A percentile compares a stretch with the other conserved stretches of the same genome.
Evolutionary conservation across 345 rosid genomes (phyloP).

Genomic region (Dimocarpus longan): DNA sequence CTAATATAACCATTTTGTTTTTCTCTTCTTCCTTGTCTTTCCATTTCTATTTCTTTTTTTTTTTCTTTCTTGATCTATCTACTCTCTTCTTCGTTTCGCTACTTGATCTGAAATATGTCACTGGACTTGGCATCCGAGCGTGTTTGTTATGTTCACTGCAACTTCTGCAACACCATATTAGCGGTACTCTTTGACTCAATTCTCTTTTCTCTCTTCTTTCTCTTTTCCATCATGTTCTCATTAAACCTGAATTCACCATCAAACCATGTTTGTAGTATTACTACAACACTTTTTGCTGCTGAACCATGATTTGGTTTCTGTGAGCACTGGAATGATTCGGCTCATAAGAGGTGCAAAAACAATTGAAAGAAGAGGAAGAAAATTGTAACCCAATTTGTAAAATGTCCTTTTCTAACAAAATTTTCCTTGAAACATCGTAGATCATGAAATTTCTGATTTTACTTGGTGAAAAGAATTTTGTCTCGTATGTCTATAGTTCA

Average conservation of each 20-base stretch:
- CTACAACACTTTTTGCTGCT: conserved; percentile 17
- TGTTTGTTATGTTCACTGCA: conserved; percentile 97
- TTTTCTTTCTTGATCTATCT: not conserved
- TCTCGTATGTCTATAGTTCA: conserved; percentile 26
- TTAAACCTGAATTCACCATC: conserved; percentile 12
- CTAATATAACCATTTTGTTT: conserved; percentile 1
- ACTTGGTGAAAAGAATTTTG: conserved; percentile 10
- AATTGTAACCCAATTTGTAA: not conserved
- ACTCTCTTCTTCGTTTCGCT: not conserved
- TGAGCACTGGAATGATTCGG: conserved; percentile 10
- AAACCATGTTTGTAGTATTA: not conserved
- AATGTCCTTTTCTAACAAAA: conserved; percentile 14
- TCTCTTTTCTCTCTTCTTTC: conserved; percentile 16
- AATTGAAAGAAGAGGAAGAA: not conserved
- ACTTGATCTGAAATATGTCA: conserved; percentile 52
- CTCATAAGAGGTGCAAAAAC: not conserved
- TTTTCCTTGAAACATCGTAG: conserved; percentile 12
- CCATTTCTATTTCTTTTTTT: not conserved
- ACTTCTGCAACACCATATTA: conserved; percentile 94
- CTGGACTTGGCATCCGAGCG: conserved; percentile 70
- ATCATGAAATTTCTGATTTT: conserved; percentile 24
- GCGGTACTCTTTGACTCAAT: conserved; percentile 60
- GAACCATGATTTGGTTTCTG: conserved; percentile 3
- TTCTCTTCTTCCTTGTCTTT: conserved; percentile 27
- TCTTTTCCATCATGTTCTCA: not conserved